Evolutionary conservation across 306 rosid genomes (phyloP).

Genomic region (Casuarina equisetifolia): DNA sequence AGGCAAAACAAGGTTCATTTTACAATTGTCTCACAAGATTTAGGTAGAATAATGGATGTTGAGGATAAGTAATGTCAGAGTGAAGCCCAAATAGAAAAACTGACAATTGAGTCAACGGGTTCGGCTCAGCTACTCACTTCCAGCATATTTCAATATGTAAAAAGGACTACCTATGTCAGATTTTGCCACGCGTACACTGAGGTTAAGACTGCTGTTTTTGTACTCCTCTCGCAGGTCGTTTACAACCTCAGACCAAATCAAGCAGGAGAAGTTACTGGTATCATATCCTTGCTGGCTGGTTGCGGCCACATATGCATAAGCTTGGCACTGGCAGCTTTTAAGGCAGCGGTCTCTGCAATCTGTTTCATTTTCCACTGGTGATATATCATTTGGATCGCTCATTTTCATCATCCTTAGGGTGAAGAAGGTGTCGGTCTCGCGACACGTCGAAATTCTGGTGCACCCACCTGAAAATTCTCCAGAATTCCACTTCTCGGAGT

Average conservation of each 20-base stretch:
- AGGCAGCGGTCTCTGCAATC: slow-evolving; percentile 31
- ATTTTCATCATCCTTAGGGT: slow-evolving; percentile 4
- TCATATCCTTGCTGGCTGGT: too few species aligned
- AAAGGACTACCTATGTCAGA: slow-evolving; percentile 38
- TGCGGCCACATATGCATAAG: slow-evolving; percentile 30
- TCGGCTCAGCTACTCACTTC: too few species aligned
- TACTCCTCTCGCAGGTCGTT: slow-evolving; percentile 23
- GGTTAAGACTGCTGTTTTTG: not conserved
- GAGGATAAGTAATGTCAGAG: not conserved
- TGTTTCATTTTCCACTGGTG: slow-evolving; percentile 6
- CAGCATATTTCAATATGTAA: not conserved
- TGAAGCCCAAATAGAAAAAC: not conserved
- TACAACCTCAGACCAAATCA: slow-evolving; percentile 25
- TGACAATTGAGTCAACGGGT: not conserved
- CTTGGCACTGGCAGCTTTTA: slow-evolving; percentile 16
- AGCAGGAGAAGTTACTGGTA: slow-evolving; percentile 1
- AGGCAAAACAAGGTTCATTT: too few species aligned
- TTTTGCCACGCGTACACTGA: slow-evolving; percentile 19
- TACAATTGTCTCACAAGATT: too few species aligned
- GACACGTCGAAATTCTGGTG: not conserved
- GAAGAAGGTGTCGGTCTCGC: slow-evolving; percentile 9
- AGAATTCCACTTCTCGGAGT: not conserved
- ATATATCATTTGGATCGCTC: too few species aligned
- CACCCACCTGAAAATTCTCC: slow-evolving; percentile 32
- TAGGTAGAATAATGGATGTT: too few species aligned